Evolutionary conservation across 2,329 filamentous ascomycete species (phyloP).

Genomic region (Aspergillus vadensis): DNA sequence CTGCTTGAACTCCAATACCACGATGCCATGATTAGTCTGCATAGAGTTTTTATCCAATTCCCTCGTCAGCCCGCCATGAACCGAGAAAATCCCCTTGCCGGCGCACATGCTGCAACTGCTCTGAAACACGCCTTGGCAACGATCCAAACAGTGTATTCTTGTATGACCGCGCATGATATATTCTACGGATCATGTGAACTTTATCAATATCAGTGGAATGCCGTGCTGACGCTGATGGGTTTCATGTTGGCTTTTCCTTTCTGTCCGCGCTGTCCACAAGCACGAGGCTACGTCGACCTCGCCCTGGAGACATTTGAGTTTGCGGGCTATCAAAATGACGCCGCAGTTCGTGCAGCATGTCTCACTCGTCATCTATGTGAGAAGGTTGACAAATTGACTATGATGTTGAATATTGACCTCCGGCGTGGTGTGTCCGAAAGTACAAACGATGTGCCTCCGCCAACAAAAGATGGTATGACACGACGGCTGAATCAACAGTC

Average conservation of each 20-base stretch:
- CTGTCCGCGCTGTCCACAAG: constrained; percentile 13
- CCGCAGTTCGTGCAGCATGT: constrained; percentile 3
- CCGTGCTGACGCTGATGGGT: constrained; percentile 22
- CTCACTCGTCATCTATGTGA: background rate
- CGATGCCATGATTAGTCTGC: constrained; percentile 19
- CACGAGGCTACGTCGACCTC: constrained; percentile 13
- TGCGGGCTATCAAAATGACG: constrained; percentile 4
- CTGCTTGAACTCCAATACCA: constrained; percentile 21
- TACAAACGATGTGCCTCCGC: too few species aligned
- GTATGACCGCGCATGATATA: constrained; percentile 15
- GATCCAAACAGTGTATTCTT: constrained; percentile 12
- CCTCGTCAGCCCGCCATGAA: constrained; percentile 11
- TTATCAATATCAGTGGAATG: constrained; percentile 26
- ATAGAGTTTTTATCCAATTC: constrained; percentile 24
- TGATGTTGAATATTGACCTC: background rate
- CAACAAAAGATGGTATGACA: too few species aligned
- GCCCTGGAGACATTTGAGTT: constrained; percentile 20
- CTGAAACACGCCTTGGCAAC: constrained; percentile 21
- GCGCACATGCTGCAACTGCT: constrained; percentile 19
- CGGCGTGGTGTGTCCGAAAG: background rate
- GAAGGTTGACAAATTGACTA: background rate
- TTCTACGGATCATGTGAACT: constrained; percentile 21
- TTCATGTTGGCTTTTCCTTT: constrained; percentile 24
- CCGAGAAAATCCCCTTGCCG: constrained; percentile 14
- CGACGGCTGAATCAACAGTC: too few species aligned